Conservation (phyloP, 2,329 filamentous ascomycete genomes). For the Diaporthe ilicicola region DNA sequence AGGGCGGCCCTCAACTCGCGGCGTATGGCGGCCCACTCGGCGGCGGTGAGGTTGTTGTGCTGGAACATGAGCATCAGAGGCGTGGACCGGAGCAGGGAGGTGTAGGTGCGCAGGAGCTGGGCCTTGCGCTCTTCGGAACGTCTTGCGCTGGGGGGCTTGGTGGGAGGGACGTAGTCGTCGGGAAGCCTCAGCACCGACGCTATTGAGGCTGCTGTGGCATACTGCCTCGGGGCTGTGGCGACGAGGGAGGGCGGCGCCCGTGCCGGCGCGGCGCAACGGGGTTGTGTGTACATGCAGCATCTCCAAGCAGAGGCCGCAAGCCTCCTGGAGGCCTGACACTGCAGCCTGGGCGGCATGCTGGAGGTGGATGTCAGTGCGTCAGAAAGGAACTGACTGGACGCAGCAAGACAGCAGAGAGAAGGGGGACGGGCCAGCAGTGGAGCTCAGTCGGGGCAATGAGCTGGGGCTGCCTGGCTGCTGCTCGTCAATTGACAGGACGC, state of each 20-base stretch:
- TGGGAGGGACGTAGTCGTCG: slow-evolving; percentile 65
- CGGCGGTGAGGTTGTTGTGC: slow-evolving; percentile 73
- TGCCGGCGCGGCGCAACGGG: slow-evolving; percentile 20
- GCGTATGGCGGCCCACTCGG: slow-evolving; percentile 77
- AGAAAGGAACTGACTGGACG: neutral
- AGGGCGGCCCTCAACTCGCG: slow-evolving; percentile 69
- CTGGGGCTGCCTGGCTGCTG: neutral
- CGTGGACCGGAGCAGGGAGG: slow-evolving; percentile 84
- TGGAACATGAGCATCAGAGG: slow-evolving; percentile 87
- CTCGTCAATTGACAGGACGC: neutral
- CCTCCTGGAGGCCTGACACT: slow-evolving; percentile 27
- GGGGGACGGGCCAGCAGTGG: neutral
- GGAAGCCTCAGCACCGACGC: slow-evolving; percentile 46
- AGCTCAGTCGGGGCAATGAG: neutral
- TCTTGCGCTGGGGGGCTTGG: slow-evolving; percentile 88
- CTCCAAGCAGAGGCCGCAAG: slow-evolving; percentile 21
- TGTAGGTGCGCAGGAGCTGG: slow-evolving; percentile 86
- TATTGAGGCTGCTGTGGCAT: slow-evolving; percentile 37
- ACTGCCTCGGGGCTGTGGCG: slow-evolving; percentile 35
- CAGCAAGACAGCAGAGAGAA: neutral
- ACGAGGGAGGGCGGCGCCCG: neutral
- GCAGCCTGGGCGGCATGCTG: slow-evolving; percentile 32
- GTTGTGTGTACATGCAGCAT: neutral
- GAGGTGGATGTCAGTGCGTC: neutral
- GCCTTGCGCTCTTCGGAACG: slow-evolving; percentile 88